Evolutionary conservation across 1,284 basidiomycete genomes (phyloP).

Genomic region (Anthracocystis walkeri): DNA sequence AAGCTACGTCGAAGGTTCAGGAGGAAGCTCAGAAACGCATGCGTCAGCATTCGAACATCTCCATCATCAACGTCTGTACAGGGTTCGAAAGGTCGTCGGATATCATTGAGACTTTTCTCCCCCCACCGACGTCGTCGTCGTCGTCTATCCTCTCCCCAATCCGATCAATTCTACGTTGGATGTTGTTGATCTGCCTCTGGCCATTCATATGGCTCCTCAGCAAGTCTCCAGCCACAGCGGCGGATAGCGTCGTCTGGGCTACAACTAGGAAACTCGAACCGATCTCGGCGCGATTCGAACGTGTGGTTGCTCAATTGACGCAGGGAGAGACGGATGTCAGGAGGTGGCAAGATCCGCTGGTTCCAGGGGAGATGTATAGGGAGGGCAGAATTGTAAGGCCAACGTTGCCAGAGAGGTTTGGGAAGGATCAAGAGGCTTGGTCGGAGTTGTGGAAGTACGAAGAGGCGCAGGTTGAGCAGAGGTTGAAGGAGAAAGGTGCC

Average conservation of each 20-base stretch:
- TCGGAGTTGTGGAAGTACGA: slow-evolving; percentile 29
- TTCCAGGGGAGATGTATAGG: slow-evolving; percentile 38
- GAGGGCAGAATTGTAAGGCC: slow-evolving; percentile 41
- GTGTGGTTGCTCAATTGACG: slow-evolving; percentile 7
- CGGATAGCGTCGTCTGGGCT: slow-evolving; percentile 54
- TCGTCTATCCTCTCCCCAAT: background rate
- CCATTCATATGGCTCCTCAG: slow-evolving; percentile 55
- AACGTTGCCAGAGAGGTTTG: slow-evolving; percentile 17
- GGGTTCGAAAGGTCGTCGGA: slow-evolving; percentile 61
- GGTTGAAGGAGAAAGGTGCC: slow-evolving; percentile 25
- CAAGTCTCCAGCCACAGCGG: slow-evolving; percentile 47
- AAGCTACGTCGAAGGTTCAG: slow-evolving; percentile 7
- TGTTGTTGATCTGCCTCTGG: slow-evolving; percentile 29
- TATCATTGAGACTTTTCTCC: slow-evolving; percentile 40
- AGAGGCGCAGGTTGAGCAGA: slow-evolving; percentile 14
- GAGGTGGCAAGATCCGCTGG: slow-evolving; percentile 19
- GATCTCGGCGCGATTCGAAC: slow-evolving; percentile 8
- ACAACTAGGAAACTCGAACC: slow-evolving; percentile 35
- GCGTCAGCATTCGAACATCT: slow-evolving; percentile 54
- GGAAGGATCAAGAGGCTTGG: slow-evolving; percentile 6
- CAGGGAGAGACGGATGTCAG: background rate
- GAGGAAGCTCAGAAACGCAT: slow-evolving; percentile 13
- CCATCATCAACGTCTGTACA: slow-evolving; percentile 59
- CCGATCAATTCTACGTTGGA: slow-evolving; percentile 8
- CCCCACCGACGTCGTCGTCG: slow-evolving; percentile 1